These are phyloP conservation scores for Isoetes taiwanensis DNA, from an alignment of 75 land plant species.

Conservation along the genomic window DNA sequence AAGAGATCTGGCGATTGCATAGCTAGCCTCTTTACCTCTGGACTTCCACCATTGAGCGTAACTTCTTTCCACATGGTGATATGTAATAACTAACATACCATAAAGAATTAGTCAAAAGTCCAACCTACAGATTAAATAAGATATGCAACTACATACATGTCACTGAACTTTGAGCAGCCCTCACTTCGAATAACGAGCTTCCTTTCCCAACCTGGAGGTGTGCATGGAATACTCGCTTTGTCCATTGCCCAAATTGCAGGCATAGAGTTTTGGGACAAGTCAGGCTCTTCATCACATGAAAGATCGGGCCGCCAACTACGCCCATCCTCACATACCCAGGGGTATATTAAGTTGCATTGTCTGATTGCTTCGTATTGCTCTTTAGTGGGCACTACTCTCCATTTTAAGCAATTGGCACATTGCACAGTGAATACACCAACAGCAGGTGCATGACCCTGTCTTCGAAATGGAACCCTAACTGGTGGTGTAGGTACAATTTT, in stretches of 20 bases:
- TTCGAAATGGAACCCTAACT: too few species aligned
- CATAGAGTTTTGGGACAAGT: conserved; percentile 45
- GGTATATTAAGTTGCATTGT: conserved; percentile 41
- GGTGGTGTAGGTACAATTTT: too few species aligned
- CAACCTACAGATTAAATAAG: too few species aligned
- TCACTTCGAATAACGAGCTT: conserved; percentile 51
- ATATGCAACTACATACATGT: conserved; percentile 77
- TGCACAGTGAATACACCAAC: conserved; percentile 74
- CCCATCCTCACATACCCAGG: conserved; percentile 57
- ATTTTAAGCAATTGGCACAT: conserved; percentile 62
- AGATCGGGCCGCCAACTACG: conserved; percentile 49
- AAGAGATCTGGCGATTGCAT: too few species aligned
- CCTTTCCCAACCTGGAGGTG: conserved; percentile 76
- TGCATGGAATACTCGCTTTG: conserved; percentile 61
- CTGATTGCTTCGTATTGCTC: conserved; percentile 73
- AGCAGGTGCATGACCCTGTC: too few species aligned
- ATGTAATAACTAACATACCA: too few species aligned
- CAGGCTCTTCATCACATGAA: conserved; percentile 59
- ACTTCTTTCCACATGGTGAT: too few species aligned
- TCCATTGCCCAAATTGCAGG: conserved; percentile 78
- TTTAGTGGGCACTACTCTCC: conserved; percentile 81
- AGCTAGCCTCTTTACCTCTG: too few species aligned
- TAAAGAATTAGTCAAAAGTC: too few species aligned
- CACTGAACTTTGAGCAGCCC: conserved; percentile 63
- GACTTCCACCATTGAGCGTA: too few species aligned